Evolutionary conservation across 495 filamentous ascomycete genomes (phyloP).

Genomic region (Xylaria grammica): DNA sequence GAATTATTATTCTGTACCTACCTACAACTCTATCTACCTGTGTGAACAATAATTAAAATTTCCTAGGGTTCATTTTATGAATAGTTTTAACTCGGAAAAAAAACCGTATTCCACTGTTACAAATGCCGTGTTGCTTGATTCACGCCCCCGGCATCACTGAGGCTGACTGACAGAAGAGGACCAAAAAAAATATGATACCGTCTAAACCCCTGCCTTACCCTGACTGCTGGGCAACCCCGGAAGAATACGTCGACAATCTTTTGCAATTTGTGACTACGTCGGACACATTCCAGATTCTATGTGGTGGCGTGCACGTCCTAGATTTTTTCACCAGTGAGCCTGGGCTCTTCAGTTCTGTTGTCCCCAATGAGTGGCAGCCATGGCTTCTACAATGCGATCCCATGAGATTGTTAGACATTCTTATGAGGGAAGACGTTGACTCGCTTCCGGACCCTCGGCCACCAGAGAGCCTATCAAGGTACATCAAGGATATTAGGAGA

Average conservation of each 20-base stretch:
- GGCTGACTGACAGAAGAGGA: not conserved
- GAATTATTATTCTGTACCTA: not conserved
- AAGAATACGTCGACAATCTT: constrained; percentile 79
- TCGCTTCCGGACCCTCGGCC: constrained; percentile 55
- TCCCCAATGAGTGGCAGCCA: constrained; percentile 79
- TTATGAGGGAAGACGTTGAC: constrained; percentile 75
- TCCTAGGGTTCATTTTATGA: no score
- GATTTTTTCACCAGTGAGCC: constrained; percentile 93
- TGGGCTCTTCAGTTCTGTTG: constrained; percentile 69
- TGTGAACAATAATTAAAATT: no score
- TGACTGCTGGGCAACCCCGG: constrained; percentile 52
- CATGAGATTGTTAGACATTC: constrained; percentile 75
- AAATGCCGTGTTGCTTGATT: not conserved
- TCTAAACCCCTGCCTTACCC: constrained; percentile 49
- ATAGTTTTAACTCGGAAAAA: not conserved
- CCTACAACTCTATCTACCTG: no score
- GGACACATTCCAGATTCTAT: constrained; percentile 81
- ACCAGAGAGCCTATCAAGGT: constrained; percentile 71
- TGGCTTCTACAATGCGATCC: constrained; percentile 75
- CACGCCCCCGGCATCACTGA: not conserved
- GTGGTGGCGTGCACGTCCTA: constrained; percentile 91
- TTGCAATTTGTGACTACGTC: constrained; percentile 76
- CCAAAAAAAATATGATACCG: constrained; percentile 44
- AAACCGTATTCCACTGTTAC: not conserved
- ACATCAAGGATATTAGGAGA: constrained; percentile 73